These are phyloP conservation scores for Alternaria tenuissima DNA, from an alignment of 2,329 filamentous ascomycete genomes.

Conservation along the genomic window DNA sequence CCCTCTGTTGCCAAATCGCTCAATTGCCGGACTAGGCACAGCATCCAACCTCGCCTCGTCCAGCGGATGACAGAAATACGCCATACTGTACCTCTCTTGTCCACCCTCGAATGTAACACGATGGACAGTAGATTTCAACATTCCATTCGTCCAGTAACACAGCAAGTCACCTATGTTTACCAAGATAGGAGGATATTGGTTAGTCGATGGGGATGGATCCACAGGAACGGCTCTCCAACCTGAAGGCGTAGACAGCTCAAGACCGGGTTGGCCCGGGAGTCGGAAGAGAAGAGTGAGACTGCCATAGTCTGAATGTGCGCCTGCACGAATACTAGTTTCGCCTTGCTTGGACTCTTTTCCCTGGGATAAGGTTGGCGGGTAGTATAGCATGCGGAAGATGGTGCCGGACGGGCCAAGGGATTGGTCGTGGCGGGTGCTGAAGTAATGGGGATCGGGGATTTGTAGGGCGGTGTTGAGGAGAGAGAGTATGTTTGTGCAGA, in stretches of 20 bases:
- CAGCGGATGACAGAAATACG: conserved; percentile 70
- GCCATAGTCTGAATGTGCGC: conserved; percentile 89
- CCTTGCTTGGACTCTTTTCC: conserved; percentile 26
- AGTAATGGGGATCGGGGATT: conserved; percentile 62
- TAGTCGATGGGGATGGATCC: conserved; percentile 66
- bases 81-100: conserved; percentile 64
- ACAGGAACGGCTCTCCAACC: conserved; percentile 58
- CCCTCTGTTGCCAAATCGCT: conserved; percentile 47
- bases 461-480: conserved; percentile 81
- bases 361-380: conserved; percentile 42
- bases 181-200: conserved; percentile 33
- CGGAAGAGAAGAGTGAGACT: conserved; percentile 80
- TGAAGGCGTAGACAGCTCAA: conserved; percentile 77
- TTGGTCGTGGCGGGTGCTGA: conserved; percentile 67
- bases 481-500: conserved; percentile 76
- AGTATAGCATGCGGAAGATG: conserved; percentile 64
- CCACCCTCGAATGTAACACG: conserved; percentile 74
- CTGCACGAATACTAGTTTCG: conserved; percentile 76
- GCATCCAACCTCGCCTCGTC: conserved; percentile 62
- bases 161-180: conserved; percentile 78
- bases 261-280: conserved; percentile 80
- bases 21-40: conserved; percentile 63
- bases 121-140: conserved; percentile 88
- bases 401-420: conserved; percentile 60
- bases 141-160: conserved; percentile 88